phyloP scores from a whole-genome alignment of 2,329 filamentous ascomycete genomes.

The Calonectria fujianensis region DNA sequence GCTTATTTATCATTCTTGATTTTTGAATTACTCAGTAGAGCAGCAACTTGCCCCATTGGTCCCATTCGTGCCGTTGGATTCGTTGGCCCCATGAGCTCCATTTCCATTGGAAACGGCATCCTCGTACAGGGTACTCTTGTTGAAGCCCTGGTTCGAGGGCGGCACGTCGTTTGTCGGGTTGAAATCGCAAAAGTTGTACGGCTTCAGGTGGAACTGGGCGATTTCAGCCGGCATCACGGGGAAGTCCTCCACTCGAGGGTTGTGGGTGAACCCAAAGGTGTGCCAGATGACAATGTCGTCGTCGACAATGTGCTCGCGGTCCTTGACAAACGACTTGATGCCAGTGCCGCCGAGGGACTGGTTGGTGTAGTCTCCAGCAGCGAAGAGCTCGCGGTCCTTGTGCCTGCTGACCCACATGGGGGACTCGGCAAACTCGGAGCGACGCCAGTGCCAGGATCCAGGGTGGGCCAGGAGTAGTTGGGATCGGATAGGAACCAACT shows the following conservation, averaged over 20 bases:
- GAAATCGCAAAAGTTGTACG: constrained; percentile 71
- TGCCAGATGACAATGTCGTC: constrained; percentile 72
- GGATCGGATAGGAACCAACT: constrained; percentile 68
- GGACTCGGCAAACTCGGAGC: constrained; percentile 65
- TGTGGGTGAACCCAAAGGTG: constrained; percentile 74
- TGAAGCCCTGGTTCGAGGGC: constrained; percentile 62
- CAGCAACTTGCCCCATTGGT: constrained; percentile 9
- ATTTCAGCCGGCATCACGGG: constrained; percentile 81
- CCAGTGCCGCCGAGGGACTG: constrained; percentile 65
- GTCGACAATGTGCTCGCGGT: constrained; percentile 70
- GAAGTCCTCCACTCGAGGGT: constrained; percentile 79
- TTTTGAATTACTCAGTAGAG: background rate
- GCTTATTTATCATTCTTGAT: background rate
- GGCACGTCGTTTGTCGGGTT: constrained; percentile 72
- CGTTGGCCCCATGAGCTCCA: constrained; percentile 15
- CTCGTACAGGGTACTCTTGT: constrained; percentile 37
- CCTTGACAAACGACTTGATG: constrained; percentile 68
- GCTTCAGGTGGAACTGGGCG: constrained; percentile 68
- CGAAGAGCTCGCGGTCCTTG: constrained; percentile 64
- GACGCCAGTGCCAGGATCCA: constrained; percentile 61
- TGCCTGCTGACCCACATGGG: constrained; percentile 66
- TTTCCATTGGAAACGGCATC: constrained; percentile 21
- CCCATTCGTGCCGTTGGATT: background rate
- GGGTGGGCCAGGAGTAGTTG: constrained; percentile 66
- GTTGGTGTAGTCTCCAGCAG: constrained; percentile 66